Evolutionary conservation across 108 stramenopile species (phyloP).

Genomic region (Cylindrotheca closterium): DNA sequence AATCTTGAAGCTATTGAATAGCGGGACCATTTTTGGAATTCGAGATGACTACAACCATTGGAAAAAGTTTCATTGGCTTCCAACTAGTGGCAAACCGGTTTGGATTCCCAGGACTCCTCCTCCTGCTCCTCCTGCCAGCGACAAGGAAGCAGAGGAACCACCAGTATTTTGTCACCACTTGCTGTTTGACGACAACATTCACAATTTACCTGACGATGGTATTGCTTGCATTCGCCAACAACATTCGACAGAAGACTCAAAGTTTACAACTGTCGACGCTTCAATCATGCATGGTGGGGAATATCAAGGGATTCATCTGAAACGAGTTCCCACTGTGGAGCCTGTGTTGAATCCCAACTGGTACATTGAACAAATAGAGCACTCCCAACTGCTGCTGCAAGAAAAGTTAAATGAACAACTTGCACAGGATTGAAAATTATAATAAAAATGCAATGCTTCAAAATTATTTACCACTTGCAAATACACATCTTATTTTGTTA

Average conservation of each 20-base stretch:
- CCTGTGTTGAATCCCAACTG: constrained; percentile 70
- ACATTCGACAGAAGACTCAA: constrained; percentile 25
- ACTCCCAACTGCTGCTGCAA: constrained; percentile 32
- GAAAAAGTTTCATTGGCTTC: constrained; percentile 51
- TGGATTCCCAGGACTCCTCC: constrained; percentile 46
- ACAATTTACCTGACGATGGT: constrained; percentile 65
- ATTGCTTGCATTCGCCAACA: constrained; percentile 72
- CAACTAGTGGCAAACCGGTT: constrained; percentile 85
- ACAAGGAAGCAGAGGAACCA: neutral
- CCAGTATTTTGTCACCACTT: constrained; percentile 66
- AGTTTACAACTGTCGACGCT: constrained; percentile 50
- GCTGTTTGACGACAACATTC: constrained; percentile 88
- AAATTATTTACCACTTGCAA: too few species aligned
- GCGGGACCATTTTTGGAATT: constrained; percentile 60
- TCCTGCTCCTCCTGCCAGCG: neutral
- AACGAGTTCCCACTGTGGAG: constrained; percentile 79
- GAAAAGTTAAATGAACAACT: neutral
- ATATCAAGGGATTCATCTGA: constrained; percentile 72
- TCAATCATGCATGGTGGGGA: constrained; percentile 30
- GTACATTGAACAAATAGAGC: constrained; percentile 68
- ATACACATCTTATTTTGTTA: too few species aligned
- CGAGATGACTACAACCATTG: constrained; percentile 82
- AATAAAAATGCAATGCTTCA: too few species aligned
- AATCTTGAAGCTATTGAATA: constrained; percentile 50
- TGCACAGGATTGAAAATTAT: too few species aligned